Percentiles rank a stretch among this genome's conserved stretches.
These are phyloP conservation scores for Apiotrichum sp. DNA, from an alignment of 1,284 basidiomycete genomes.

Conservation along the genomic window DNA sequence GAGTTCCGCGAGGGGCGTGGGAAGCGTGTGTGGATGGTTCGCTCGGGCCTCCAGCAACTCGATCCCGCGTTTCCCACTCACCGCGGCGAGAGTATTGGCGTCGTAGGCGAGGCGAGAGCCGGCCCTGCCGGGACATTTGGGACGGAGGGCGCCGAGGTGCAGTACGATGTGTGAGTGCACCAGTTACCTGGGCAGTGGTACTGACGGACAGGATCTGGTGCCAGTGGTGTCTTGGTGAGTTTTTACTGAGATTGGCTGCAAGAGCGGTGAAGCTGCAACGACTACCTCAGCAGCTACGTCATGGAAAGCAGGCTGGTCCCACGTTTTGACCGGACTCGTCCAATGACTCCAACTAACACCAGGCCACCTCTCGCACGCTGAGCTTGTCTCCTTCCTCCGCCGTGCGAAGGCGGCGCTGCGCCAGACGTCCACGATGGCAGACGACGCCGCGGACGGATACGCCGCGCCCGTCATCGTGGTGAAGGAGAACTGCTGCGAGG, in stretches of 20 bases:
- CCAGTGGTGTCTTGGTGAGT: conserved; percentile 82
- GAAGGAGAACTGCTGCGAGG: conserved; percentile 82
- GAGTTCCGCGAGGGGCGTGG: conserved; percentile 33
- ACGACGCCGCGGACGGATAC: conserved; percentile 1
- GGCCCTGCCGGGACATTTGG: conserved; percentile 27
- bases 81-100: conserved; percentile 27
- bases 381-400: conserved; percentile 69
- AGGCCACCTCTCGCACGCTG: conserved; percentile 65
- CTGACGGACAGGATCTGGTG: conserved; percentile 66
- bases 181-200: conserved; percentile 25
- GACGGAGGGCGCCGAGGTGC: conserved; percentile 27
- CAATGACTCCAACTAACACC: background rate
- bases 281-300: too few relatives aligned
- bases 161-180: conserved; percentile 42
- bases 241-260: background rate
- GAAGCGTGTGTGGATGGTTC: conserved; percentile 75
- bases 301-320: too few relatives aligned
- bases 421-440: conserved; percentile 9
- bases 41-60: conserved; percentile 68
- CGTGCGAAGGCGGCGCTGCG: conserved; percentile 52
- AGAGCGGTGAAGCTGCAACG: too few relatives aligned
- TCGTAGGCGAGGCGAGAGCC: conserved; percentile 30
- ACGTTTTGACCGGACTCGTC: background rate
- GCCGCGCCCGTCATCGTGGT: conserved; percentile 61
- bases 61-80: conserved; percentile 56